Evolutionary conservation across 495 filamentous ascomycete genomes (phyloP).

Genomic region (Halenospora varia): DNA sequence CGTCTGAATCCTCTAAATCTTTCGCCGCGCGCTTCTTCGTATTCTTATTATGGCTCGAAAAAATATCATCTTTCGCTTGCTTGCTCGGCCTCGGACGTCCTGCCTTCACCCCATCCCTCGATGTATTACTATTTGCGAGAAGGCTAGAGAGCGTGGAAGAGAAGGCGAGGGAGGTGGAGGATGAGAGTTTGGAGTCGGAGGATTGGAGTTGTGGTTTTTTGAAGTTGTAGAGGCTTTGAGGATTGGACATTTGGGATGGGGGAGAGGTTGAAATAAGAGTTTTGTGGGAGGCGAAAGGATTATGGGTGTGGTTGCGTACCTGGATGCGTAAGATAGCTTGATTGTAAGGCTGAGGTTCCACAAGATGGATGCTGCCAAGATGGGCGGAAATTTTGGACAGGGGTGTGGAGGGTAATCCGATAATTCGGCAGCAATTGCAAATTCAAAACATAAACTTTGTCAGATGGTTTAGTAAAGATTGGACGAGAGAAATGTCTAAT

Average conservation of each 20-base stretch:
- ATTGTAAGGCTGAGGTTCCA: not conserved
- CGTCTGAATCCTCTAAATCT: conserved; percentile 31
- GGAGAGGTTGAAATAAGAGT: not conserved
- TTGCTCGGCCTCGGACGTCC: conserved; percentile 66
- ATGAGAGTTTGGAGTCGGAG: conserved; percentile 55
- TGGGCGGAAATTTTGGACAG: too few species aligned
- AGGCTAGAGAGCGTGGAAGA: conserved; percentile 71
- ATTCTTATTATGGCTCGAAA: conserved; percentile 66
- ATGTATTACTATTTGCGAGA: too few species aligned
- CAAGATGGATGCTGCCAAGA: not conserved
- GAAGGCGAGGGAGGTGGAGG: conserved; percentile 76
- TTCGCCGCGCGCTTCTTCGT: conserved; percentile 49
- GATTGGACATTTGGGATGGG: conserved; percentile 14
- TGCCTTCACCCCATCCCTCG: too few species aligned
- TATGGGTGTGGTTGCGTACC: not conserved
- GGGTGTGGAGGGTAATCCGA: too few species aligned
- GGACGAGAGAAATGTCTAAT: too few species aligned
- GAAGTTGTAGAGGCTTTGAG: conserved; percentile 47
- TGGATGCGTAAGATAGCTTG: not conserved
- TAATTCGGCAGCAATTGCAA: too few species aligned
- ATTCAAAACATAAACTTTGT: too few species aligned
- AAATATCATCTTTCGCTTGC: conserved; percentile 62
- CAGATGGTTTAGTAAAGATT: too few species aligned
- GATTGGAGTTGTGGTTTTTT: conserved; percentile 57
- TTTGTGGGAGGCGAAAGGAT: not conserved